phyloP scores from a whole-genome alignment of 2,329 filamentous ascomycete species.

The Alternaria longipes region DNA sequence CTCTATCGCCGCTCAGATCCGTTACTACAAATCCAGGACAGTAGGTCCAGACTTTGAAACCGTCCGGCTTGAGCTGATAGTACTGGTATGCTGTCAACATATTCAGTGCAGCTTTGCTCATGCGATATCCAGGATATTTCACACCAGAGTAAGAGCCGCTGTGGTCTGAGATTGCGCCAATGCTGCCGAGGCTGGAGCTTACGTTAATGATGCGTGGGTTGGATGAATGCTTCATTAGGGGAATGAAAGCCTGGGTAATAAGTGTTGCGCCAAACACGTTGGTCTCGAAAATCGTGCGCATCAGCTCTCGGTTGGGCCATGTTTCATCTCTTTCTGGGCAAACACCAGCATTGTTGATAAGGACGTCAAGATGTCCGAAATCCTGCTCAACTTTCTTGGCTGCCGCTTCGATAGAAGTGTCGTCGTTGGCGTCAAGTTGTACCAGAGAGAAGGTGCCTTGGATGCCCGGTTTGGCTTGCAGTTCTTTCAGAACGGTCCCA shows the following conservation, averaged over 20 bases:
- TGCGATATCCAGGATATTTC: constrained; percentile 37
- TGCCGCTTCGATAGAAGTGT: constrained; percentile 47
- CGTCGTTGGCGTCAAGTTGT: constrained; percentile 48
- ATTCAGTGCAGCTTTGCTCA: constrained; percentile 50
- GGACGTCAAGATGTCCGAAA: constrained; percentile 70
- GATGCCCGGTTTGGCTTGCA: constrained; percentile 35
- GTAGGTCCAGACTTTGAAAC: constrained; percentile 42
- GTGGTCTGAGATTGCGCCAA: constrained; percentile 30
- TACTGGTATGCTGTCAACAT: constrained; percentile 50
- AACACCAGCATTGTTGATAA: constrained; percentile 85
- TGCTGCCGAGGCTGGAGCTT: constrained; percentile 46
- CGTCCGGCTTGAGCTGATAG: constrained; percentile 48
- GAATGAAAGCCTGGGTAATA: constrained; percentile 44
- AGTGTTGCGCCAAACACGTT: constrained; percentile 50
- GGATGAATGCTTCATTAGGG: constrained; percentile 46
- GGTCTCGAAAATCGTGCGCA: constrained; percentile 45
- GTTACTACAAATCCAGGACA: constrained; percentile 47
- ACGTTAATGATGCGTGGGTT: constrained; percentile 50
- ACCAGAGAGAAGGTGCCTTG: constrained; percentile 45
- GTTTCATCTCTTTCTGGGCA: constrained; percentile 29
- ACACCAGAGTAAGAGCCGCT: constrained; percentile 7
- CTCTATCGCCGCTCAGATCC: constrained; percentile 32
- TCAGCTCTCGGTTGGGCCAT: constrained; percentile 25
- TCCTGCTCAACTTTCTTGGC: constrained; percentile 42
- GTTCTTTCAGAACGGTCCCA: constrained; percentile 38